These are phyloP conservation scores for Staphylotrichum tortipilum DNA, from an alignment of 495 filamentous ascomycete genomes.

Conservation along the genomic window DNA sequence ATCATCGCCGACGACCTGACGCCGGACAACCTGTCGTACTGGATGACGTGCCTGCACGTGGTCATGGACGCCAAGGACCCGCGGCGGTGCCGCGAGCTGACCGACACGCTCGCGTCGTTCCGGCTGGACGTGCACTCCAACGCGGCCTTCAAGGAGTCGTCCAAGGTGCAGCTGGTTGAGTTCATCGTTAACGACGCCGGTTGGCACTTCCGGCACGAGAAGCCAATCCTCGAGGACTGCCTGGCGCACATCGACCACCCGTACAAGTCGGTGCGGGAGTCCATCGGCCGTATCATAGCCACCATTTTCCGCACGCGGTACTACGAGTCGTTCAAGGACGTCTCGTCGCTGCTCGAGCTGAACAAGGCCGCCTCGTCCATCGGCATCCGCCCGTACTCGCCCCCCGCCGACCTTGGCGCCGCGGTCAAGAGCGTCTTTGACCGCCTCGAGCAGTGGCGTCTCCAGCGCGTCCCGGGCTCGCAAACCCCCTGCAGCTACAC, in stretches of 20 bases:
- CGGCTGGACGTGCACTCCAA: constrained; percentile 89
- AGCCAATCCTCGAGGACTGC: constrained; percentile 85
- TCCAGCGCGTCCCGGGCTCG: constrained; percentile 74
- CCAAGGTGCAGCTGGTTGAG: constrained; percentile 86
- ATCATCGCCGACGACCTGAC: constrained; percentile 85
- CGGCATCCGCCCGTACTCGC: constrained; percentile 74
- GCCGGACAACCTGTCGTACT: constrained; percentile 89
- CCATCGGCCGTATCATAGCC: constrained; percentile 82
- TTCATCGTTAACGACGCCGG: constrained; percentile 80
- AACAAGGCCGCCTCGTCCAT: constrained; percentile 76
- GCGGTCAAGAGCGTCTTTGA: constrained; percentile 71
- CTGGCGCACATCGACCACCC: constrained; percentile 89
- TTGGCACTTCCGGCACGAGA: constrained; percentile 91
- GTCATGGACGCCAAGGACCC: constrained; percentile 73
- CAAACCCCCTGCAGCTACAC: constrained; percentile 94
- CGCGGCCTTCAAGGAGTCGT: constrained; percentile 97
- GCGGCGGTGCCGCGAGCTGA: constrained; percentile 72
- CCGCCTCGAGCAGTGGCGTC: constrained; percentile 78
- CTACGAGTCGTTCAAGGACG: constrained; percentile 81
- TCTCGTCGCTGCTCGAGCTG: constrained; percentile 61
- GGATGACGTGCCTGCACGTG: constrained; percentile 87
- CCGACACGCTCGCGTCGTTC: constrained; percentile 77
- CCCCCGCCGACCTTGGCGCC: constrained; percentile 60
- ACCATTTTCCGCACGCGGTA: constrained; percentile 83
- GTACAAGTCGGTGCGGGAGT: constrained; percentile 93